These are phyloP conservation scores for Schizophyllum commune DNA, from an alignment of 1,284 basidiomycete genomes.

Conservation along the genomic window DNA sequence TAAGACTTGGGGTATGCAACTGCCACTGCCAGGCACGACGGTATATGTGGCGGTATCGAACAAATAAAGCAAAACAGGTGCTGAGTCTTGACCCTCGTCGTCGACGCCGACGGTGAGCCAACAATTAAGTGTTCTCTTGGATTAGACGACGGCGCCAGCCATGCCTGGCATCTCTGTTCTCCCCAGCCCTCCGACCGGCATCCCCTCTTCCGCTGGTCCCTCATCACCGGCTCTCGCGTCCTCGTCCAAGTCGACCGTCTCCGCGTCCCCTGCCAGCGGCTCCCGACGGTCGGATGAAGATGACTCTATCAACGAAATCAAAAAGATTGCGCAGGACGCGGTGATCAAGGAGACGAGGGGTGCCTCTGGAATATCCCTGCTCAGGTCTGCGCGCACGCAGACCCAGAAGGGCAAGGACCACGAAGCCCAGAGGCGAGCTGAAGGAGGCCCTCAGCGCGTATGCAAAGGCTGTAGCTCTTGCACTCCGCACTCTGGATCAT, in stretches of 20 bases:
- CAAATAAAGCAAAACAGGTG: not conserved
- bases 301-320: conserved; percentile 34
- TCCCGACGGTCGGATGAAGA: not conserved
- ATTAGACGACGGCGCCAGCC: not conserved
- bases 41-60: not conserved
- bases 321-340: conserved; percentile 50
- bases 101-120: too few relatives aligned
- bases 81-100: too few relatives aligned
- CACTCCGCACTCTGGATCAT: conserved; percentile 53
- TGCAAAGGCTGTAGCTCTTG: conserved; percentile 53
- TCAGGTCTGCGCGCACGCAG: conserved; percentile 52
- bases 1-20: too few relatives aligned
- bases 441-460: conserved; percentile 50
- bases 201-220: not conserved
- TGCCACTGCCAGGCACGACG: not conserved
- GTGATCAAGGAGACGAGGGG: conserved; percentile 46
- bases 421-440: conserved; percentile 52
- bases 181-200: not conserved
- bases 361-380: conserved; percentile 45
- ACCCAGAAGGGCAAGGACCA: conserved; percentile 37
- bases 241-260: not conserved
- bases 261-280: not conserved
- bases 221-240: not conserved
- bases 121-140: not conserved
- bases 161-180: not conserved